Percentiles rank a stretch among this genome's conserved stretches.
Conservation (phyloP, 2,329 filamentous ascomycete species). For the Fusarium keratoplasticum region DNA sequence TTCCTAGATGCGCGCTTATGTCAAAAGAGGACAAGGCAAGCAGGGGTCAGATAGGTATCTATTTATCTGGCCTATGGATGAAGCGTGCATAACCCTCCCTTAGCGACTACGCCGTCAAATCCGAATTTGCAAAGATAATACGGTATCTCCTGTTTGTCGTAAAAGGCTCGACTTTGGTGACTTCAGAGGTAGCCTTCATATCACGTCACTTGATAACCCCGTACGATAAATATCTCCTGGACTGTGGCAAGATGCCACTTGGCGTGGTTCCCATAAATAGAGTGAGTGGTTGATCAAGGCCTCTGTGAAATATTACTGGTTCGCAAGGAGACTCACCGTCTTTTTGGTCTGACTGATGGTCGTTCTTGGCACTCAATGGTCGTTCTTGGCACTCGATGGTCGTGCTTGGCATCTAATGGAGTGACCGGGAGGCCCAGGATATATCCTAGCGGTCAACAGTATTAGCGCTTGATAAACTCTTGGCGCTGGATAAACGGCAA, state of each 20-base stretch:
- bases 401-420: background rate
- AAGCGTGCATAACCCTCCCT: no score
- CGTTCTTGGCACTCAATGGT: background rate
- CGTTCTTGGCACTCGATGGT: background rate
- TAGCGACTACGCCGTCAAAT: no score
- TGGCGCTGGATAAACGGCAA: background rate
- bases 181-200: background rate
- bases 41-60: no score
- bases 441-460: background rate
- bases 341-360: background rate
- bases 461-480: background rate
- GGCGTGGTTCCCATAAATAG: conserved; percentile 15
- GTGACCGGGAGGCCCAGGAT: background rate
- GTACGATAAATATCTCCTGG: background rate
- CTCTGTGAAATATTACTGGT: conserved; percentile 8
- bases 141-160: background rate
- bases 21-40: no score
- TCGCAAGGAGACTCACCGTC: background rate
- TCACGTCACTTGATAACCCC: no score
- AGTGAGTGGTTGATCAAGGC: conserved; percentile 7
- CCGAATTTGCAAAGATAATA: background rate
- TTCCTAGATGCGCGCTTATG: no score
- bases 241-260: conserved; percentile 1
- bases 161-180: background rate
- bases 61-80: no score